phyloP scores from a whole-genome alignment of 176 grass and related monocot genomes.

The Pharus latifolius region DNA sequence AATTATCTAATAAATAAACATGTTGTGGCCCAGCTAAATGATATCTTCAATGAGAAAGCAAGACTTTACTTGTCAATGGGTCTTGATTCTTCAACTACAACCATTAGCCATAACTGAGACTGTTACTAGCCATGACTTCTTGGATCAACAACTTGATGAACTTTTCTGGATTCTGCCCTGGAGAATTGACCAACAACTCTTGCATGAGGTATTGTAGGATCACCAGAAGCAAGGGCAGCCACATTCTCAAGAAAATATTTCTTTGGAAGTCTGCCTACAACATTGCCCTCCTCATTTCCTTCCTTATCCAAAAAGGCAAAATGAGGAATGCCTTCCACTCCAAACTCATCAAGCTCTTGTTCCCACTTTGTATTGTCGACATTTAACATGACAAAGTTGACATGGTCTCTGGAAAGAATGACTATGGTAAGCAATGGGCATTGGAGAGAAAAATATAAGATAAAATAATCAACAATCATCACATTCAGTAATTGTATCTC shows the following conservation, averaged over 20 bases:
- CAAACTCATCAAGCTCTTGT: constrained; percentile 95
- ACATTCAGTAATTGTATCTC: background rate
- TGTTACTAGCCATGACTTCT: constrained; percentile 76
- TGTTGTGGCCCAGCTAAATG: background rate
- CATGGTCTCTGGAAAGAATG: constrained; percentile 39
- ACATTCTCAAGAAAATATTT: constrained; percentile 90
- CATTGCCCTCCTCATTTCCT: constrained; percentile 92
- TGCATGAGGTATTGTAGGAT: constrained; percentile 63
- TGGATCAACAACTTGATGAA: constrained; percentile 82
- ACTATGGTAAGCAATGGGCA: background rate
- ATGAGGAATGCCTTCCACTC: constrained; percentile 92
- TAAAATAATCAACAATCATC: background rate
- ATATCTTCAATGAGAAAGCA: constrained; percentile 3
- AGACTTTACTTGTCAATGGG: constrained; percentile 9
- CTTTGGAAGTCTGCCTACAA: constrained; percentile 75
- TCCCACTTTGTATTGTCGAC: constrained; percentile 99
- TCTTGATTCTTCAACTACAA: background rate
- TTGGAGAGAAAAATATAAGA: background rate
- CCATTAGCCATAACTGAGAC: background rate
- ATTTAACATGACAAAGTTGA: constrained; percentile 98
- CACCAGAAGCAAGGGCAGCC: constrained; percentile 69
- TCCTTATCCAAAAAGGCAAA: constrained; percentile 90
- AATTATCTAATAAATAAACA: background rate
- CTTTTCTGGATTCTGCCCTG: constrained; percentile 62
- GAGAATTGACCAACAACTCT: constrained; percentile 69